These are phyloP conservation scores for Lactuca sativa DNA, from an alignment of 129 eudicot genomes.

Conservation along the genomic window DNA sequence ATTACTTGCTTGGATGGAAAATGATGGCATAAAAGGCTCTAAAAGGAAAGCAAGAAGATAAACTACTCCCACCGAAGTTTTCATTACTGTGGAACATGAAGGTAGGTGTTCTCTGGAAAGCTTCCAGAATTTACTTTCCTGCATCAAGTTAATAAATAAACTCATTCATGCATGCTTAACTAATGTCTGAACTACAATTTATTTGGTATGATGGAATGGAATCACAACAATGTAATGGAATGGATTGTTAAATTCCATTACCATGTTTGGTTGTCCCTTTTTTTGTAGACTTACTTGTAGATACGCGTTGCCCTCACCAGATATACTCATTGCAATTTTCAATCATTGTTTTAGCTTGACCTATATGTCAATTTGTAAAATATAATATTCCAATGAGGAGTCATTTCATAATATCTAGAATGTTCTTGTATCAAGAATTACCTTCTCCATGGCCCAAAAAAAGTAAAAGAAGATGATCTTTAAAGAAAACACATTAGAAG, in stretches of 20 bases:
- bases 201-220: no score
- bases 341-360: slow-evolving; percentile 83
- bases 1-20: slow-evolving; percentile 57
- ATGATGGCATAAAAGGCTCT: slow-evolving; percentile 91
- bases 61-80: slow-evolving; percentile 72
- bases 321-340: slow-evolving; percentile 67
- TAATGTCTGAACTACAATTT: no score
- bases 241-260: no score
- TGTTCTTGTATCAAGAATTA: no score
- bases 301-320: no score
- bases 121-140: slow-evolving; percentile 91
- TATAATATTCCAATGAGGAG: no score
- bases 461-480: no score
- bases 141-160: slow-evolving; percentile 20
- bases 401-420: no score
- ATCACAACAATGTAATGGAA: no score
- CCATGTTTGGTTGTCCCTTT: no score
- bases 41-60: slow-evolving; percentile 76
- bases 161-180: slow-evolving; percentile 9
- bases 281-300: slow-evolving; percentile 60
- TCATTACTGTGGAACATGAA: slow-evolving; percentile 76
- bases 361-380: slow-evolving; percentile 40
- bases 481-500: no score
- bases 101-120: slow-evolving; percentile 71
- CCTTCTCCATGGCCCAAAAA: no score